These are phyloP conservation scores for Pyricularia grisea DNA, from an alignment of 2,329 filamentous ascomycete genomes.

Conservation along the genomic window DNA sequence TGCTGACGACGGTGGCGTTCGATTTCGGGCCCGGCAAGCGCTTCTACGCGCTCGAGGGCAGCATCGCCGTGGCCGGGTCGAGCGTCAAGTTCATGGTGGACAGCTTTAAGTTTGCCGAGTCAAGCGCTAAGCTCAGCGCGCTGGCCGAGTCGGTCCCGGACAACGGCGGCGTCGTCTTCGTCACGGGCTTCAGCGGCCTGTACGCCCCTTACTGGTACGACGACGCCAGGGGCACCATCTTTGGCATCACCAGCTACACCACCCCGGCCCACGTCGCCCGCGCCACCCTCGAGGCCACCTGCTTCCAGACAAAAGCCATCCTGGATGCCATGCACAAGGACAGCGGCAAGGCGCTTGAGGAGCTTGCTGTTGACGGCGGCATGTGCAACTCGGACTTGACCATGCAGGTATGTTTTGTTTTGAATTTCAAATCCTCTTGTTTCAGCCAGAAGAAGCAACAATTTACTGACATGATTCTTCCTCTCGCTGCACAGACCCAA, in stretches of 20 bases:
- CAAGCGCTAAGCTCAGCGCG: conserved; percentile 32
- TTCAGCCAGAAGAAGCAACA: neutral
- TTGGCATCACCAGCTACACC: conserved; percentile 70
- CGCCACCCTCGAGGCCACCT: conserved; percentile 71
- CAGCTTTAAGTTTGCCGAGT: conserved; percentile 46
- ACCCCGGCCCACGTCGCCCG: conserved; percentile 69
- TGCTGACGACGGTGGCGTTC: conserved; percentile 70
- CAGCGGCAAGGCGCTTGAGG: conserved; percentile 60
- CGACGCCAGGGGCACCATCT: conserved; percentile 70
- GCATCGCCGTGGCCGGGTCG: conserved; percentile 67
- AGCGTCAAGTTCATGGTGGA: conserved; percentile 61
- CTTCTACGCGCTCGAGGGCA: conserved; percentile 69
- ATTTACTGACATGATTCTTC: neutral
- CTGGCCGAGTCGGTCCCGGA: conserved; percentile 45
- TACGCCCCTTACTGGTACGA: conserved; percentile 84
- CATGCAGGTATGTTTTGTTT: conserved; percentile 47
- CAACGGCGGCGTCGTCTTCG: conserved; percentile 68
- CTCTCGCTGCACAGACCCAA: conserved; percentile 46
- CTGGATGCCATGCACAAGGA: conserved; percentile 75
- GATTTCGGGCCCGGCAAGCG: conserved; percentile 59
- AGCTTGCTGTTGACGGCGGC: conserved; percentile 75
- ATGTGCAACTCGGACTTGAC: conserved; percentile 74
- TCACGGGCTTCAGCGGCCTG: conserved; percentile 72
- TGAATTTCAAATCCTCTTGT: conserved; percentile 20
- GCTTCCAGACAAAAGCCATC: conserved; percentile 77